Conservation (phyloP, 305 asterid species). For the Andrographis paniculata region DNA sequence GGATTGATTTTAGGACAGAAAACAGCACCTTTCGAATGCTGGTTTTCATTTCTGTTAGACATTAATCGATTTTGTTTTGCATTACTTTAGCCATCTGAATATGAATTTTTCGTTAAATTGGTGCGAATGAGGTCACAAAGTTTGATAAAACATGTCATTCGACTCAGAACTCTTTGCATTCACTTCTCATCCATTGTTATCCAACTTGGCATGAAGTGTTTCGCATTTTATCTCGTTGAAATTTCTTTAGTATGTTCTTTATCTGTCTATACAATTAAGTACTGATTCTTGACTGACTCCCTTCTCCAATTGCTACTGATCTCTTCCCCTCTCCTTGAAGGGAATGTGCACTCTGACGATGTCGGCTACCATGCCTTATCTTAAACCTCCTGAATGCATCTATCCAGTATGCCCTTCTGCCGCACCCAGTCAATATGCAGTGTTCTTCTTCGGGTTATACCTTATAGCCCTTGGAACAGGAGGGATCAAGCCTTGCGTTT, state of each 20-base stretch:
- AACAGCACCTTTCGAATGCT: too few relatives aligned
- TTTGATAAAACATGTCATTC: too few relatives aligned
- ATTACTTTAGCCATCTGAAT: too few relatives aligned
- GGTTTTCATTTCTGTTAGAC: too few relatives aligned
- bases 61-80: too few relatives aligned
- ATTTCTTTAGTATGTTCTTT: slow-evolving; percentile 1
- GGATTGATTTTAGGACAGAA: too few relatives aligned
- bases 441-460: slow-evolving; percentile 72
- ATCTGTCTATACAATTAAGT: neutral
- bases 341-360: slow-evolving; percentile 89
- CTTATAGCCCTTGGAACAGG: slow-evolving; percentile 93
- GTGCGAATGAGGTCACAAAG: too few relatives aligned
- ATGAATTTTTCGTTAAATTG: too few relatives aligned
- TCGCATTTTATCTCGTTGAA: neutral
- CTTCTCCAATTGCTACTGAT: slow-evolving; percentile 11
- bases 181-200: too few relatives aligned
- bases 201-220: neutral
- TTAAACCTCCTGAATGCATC: slow-evolving; percentile 72
- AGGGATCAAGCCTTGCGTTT: slow-evolving; percentile 95
- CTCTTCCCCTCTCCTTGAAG: slow-evolving; percentile 25
- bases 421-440: slow-evolving; percentile 57
- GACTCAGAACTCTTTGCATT: too few relatives aligned
- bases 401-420: slow-evolving; percentile 82
- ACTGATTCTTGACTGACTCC: slow-evolving; percentile 6
- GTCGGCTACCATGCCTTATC: slow-evolving; percentile 69